phyloP scores from a whole-genome alignment of 371 early-diverging fungal species.

The Gilbertella persicaria region DNA sequence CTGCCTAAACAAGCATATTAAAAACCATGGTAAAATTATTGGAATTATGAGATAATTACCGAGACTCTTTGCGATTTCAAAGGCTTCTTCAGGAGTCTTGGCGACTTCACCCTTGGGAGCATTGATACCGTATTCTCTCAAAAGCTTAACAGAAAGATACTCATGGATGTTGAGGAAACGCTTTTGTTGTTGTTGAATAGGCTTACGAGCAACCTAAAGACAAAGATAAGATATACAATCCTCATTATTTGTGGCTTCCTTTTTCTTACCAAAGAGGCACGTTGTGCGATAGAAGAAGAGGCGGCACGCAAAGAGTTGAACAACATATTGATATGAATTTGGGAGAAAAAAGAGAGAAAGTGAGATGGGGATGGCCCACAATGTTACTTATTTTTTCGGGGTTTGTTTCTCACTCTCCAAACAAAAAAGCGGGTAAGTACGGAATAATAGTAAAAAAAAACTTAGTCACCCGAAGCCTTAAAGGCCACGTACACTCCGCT shows the following conservation, averaged over 20 bases:
- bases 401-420: constrained; percentile 12
- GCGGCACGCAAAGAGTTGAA: constrained; percentile 56
- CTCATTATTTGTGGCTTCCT: no score
- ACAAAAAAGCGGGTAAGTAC: constrained; percentile 33
- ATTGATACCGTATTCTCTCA: constrained; percentile 90
- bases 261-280: constrained; percentile 53
- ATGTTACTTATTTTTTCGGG: constrained; percentile 4
- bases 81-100: constrained; percentile 88
- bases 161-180: constrained; percentile 97
- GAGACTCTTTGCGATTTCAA: constrained; percentile 79
- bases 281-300: constrained; percentile 53
- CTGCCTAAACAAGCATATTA: background rate
- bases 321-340: constrained; percentile 33
- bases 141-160: constrained; percentile 90
- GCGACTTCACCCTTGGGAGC: constrained; percentile 91
- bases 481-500: background rate
- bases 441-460: constrained; percentile 21
- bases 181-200: constrained; percentile 67
- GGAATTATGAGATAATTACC: constrained; percentile 44
- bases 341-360: constrained; percentile 10
- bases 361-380: constrained; percentile 10
- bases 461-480: constrained; percentile 17
- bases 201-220: constrained; percentile 50
- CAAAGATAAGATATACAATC: background rate
- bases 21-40: background rate